Evolutionary conservation across 345 rosid species (phyloP), one percentile per base, ranked within the genome.

Genomic region (Gossypium herbaceum): DNA sequence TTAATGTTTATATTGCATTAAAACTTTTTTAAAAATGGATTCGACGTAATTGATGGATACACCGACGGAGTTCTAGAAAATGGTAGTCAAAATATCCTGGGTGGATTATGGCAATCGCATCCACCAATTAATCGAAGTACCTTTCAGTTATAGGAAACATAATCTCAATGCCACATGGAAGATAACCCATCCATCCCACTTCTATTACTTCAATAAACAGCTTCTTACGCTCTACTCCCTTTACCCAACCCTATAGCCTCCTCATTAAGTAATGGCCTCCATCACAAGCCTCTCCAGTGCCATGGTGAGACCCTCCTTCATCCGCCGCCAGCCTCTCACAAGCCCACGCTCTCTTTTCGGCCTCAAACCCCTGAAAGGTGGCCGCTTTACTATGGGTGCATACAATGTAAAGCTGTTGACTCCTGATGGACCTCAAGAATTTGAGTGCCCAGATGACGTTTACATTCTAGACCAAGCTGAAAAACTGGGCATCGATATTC

Each of bases 371-470:
- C 59, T 78, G 63, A 78, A 88, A 0, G 89, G 92, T 1, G 90
- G 90, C 2, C 82, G 84, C 19, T 65, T 88, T 10, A 82, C 83
- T 60, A 91, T 89, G 96, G 91, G 94, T 16, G 4, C 71, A 0
- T 71, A 89, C 97, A 91, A 87, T 80, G 97, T 95, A 78, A 91
- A 86, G 79, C 85, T 93, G 57, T 13, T 91, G 8, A 93, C 97
- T 0, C 99, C 99, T 0, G 93, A 78, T 0, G 99, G 98, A 4
- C 78, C 79, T 65, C 17, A 60, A 34, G 93, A 81, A 60, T 13
- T 93, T 17, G 84, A 84, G 0, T 86, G 89, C 82, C 93, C 88
- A 4, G 91, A 84, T 11, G 92, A 89, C 67, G 66, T 16, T 0
- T 95, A 91, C 83, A 81, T 92, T 68, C 86, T 95, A 1, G 99